Evolutionary conservation across 306 rosid species (phyloP).

Genomic region (Ziziphus jujuba): DNA sequence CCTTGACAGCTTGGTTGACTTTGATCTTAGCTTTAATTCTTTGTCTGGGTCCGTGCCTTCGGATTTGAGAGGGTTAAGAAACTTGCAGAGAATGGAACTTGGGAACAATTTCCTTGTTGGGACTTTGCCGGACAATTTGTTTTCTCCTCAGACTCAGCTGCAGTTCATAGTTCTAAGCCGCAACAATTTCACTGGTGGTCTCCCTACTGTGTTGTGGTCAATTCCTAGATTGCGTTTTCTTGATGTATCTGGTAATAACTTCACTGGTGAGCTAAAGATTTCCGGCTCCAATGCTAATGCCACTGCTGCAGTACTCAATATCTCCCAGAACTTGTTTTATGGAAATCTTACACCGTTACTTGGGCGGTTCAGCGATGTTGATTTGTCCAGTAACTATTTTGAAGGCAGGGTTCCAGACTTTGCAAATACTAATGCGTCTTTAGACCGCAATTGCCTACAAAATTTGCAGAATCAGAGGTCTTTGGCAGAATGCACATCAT

Average conservation of each 20-base stretch:
- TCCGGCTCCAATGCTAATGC: slow-evolving; percentile 39
- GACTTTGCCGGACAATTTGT: slow-evolving; percentile 46
- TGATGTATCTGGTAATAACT: slow-evolving; percentile 69
- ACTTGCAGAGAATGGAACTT: slow-evolving; percentile 54
- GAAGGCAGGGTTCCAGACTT: slow-evolving; percentile 61
- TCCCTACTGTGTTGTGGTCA: slow-evolving; percentile 62
- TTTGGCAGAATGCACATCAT: slow-evolving; percentile 50
- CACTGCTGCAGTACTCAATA: slow-evolving; percentile 40
- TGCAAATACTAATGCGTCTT: slow-evolving; percentile 41
- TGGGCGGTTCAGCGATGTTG: slow-evolving; percentile 51
- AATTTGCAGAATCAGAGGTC: slow-evolving; percentile 56
- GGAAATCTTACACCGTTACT: slow-evolving; percentile 57
- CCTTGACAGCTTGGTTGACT: slow-evolving; percentile 68
- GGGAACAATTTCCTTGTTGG: slow-evolving; percentile 56
- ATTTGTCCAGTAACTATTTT: slow-evolving; percentile 72
- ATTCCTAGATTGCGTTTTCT: slow-evolving; percentile 57
- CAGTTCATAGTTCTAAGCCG: slow-evolving; percentile 52
- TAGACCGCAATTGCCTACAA: slow-evolving; percentile 66
- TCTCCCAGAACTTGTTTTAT: slow-evolving; percentile 69
- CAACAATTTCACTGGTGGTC: slow-evolving; percentile 53
- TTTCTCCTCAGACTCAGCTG: slow-evolving; percentile 43
- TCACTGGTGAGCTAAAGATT: slow-evolving; percentile 64
- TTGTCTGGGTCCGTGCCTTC: slow-evolving; percentile 48
- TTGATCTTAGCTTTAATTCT: slow-evolving; percentile 76
- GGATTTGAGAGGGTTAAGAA: slow-evolving; percentile 56